phyloP scores from a whole-genome alignment of 2,329 filamentous ascomycete genomes.

The Paecilomyces niveus region DNA sequence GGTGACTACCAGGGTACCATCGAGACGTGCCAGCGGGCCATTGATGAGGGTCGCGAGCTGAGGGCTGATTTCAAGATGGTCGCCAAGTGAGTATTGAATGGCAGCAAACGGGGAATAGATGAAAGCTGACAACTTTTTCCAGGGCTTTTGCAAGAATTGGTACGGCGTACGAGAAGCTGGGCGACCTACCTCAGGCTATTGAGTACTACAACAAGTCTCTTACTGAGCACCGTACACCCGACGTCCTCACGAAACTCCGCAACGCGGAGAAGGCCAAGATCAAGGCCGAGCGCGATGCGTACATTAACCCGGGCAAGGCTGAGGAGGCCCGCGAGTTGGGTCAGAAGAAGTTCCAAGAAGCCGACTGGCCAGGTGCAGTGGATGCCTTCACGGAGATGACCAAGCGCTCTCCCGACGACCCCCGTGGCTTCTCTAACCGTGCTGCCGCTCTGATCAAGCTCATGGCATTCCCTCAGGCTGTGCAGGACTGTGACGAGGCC shows the following conservation, averaged over 20 bases:
- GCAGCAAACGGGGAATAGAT: not conserved
- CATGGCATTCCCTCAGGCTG: conserved; percentile 86
- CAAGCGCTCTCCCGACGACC: conserved; percentile 87
- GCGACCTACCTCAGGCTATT: conserved; percentile 71
- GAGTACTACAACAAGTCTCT: conserved; percentile 89
- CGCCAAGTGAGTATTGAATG: conserved; percentile 58
- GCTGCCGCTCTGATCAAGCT: conserved; percentile 96
- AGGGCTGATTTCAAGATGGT: conserved; percentile 97
- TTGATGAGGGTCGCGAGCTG: conserved; percentile 81
- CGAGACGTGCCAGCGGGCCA: conserved; percentile 76
- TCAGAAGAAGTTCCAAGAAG: conserved; percentile 95
- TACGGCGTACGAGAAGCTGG: conserved; percentile 83
- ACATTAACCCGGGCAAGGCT: conserved; percentile 84
- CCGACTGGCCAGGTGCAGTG: conserved; percentile 90
- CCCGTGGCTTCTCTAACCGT: conserved; percentile 93
- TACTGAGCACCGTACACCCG: conserved; percentile 92
- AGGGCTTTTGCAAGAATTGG: conserved; percentile 89
- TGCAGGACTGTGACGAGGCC: conserved; percentile 85
- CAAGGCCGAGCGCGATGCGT: conserved; percentile 67
- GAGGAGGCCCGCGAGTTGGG: conserved; percentile 93
- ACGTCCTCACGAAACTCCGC: conserved; percentile 87
- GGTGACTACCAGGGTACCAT: conserved; percentile 85
- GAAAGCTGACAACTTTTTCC: conserved; percentile 7
- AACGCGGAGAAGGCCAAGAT: conserved; percentile 80
- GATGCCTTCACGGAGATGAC: conserved; percentile 94